These are phyloP conservation scores for Annulohypoxylon maeteangense DNA, from an alignment of 495 filamentous ascomycete genomes.

Conservation along the genomic window DNA sequence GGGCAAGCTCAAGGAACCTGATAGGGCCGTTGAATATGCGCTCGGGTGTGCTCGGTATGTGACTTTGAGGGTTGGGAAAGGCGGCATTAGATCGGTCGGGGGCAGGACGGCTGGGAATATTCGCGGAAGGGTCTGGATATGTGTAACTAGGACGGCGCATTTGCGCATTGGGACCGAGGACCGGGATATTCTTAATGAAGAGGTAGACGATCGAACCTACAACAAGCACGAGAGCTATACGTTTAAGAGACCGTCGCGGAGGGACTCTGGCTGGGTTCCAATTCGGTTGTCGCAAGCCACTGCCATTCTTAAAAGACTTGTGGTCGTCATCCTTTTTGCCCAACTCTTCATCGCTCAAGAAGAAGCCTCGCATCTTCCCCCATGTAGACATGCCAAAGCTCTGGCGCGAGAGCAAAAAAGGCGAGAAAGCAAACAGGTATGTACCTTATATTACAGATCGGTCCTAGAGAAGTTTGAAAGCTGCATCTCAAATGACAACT, in stretches of 20 bases:
- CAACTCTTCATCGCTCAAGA: constrained; percentile 56
- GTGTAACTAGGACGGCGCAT: constrained; percentile 29
- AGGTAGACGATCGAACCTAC: constrained; percentile 52
- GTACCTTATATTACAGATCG: constrained; percentile 38
- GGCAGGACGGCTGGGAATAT: constrained; percentile 28
- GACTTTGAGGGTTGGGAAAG: constrained; percentile 14
- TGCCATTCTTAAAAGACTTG: constrained; percentile 45
- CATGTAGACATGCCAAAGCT: constrained; percentile 43
- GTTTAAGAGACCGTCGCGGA: constrained; percentile 53
- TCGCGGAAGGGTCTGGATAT: constrained; percentile 31
- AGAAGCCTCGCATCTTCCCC: constrained; percentile 53
- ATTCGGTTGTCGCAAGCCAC: constrained; percentile 41
- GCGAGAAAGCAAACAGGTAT: not conserved
- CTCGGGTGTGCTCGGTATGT: constrained; percentile 17
- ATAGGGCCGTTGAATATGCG: constrained; percentile 55
- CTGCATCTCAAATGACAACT: constrained; percentile 35
- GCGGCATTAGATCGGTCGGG: constrained; percentile 14
- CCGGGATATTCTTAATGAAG: constrained; percentile 58
- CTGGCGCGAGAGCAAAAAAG: constrained; percentile 19
- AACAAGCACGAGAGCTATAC: constrained; percentile 47
- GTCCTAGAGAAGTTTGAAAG: constrained; percentile 16
- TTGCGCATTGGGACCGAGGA: constrained; percentile 38
- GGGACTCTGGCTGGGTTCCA: constrained; percentile 51
- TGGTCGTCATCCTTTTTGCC: constrained; percentile 64
- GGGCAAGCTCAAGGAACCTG: constrained; percentile 50